Evolutionary conservation across 2,329 filamentous ascomycete species (phyloP).

Genomic region (Penicillium brasilianum): DNA sequence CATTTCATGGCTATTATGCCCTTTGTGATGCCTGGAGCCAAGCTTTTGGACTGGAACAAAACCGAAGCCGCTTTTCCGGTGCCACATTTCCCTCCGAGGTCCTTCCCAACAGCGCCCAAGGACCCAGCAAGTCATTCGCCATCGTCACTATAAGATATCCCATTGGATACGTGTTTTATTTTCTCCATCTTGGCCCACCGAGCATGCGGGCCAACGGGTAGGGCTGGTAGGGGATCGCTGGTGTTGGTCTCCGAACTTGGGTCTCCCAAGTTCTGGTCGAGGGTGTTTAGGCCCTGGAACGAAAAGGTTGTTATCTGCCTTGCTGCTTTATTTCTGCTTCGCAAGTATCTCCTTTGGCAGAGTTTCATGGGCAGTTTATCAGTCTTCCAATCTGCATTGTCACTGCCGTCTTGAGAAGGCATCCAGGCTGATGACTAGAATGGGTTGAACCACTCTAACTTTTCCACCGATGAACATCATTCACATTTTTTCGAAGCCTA

Average conservation of each 20-base stretch:
- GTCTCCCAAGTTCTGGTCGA: neutral
- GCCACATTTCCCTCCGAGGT: neutral
- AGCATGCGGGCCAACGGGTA: constrained; percentile 21
- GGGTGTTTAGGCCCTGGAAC: neutral
- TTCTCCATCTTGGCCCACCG: neutral
- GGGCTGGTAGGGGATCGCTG: constrained; percentile 18
- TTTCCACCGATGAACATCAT: neutral
- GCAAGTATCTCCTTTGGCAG: too few species aligned
- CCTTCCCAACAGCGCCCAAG: neutral
- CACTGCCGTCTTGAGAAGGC: neutral
- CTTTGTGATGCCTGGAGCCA: neutral
- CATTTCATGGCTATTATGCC: neutral
- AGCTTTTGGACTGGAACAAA: neutral
- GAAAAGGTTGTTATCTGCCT: neutral
- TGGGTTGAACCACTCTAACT: neutral
- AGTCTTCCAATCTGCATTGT: neutral
- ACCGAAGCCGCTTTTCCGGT: neutral
- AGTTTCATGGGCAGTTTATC: neutral
- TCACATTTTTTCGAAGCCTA: neutral
- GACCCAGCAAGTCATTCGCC: neutral
- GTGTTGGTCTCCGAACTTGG: neutral
- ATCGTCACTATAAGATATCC: neutral
- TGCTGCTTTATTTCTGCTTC: too few species aligned
- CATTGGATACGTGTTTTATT: neutral
- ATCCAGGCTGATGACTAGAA: neutral